phyloP scores from a whole-genome alignment of 305 asterid species.

The Rubia balearica region DNA sequence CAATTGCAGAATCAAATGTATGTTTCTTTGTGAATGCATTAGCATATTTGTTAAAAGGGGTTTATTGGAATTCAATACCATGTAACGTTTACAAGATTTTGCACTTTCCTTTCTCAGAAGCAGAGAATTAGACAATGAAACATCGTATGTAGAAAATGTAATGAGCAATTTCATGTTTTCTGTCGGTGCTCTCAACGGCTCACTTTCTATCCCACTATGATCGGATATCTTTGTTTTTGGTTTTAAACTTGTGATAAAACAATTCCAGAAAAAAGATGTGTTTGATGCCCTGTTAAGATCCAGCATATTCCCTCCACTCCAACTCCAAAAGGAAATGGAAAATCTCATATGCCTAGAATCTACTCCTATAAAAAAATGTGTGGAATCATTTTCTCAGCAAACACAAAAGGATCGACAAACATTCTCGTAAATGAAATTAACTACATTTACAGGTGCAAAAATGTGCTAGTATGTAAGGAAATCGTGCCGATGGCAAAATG shows the following conservation, averaged over 20 bases:
- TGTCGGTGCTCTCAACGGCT: constrained; percentile 13
- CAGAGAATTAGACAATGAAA: neutral
- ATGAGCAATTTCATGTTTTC: neutral
- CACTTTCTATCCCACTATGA: neutral
- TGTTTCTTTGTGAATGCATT: neutral
- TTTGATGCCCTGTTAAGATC: too few relatives aligned
- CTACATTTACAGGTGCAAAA: constrained; percentile 11
- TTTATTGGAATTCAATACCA: neutral
- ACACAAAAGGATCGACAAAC: neutral
- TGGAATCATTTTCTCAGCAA: neutral
- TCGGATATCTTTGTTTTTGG: too few relatives aligned
- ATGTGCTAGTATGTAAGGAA: neutral
- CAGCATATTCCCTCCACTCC: neutral
- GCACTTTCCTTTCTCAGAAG: neutral
- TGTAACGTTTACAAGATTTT: neutral
- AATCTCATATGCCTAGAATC: neutral
- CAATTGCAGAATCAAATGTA: neutral
- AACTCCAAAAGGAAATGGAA: neutral
- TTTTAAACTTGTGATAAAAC: too few relatives aligned
- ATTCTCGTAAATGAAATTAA: constrained; percentile 11
- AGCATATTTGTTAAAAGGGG: too few relatives aligned
- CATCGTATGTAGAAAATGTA: neutral
- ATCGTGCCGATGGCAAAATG: constrained; percentile 3
- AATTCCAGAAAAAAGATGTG: neutral
- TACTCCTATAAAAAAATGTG: neutral